Conservation (phyloP, 495 filamentous ascomycete species). For the Hypoxylon cercidicola region DNA sequence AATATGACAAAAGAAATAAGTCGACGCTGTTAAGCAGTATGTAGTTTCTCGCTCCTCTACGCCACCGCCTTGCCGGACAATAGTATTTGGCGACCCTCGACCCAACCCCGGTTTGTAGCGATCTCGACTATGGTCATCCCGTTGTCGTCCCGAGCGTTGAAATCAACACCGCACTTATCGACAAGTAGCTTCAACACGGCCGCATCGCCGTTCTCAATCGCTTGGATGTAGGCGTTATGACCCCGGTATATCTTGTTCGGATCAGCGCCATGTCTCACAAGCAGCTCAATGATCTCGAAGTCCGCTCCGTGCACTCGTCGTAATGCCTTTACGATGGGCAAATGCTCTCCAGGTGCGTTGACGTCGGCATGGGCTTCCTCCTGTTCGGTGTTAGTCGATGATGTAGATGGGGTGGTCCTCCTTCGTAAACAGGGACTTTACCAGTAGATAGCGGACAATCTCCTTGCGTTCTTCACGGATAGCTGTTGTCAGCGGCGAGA, state of each 20-base stretch:
- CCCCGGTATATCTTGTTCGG: constrained; percentile 65
- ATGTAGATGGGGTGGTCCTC: neutral
- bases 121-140: constrained; percentile 53
- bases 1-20: constrained; percentile 6
- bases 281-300: constrained; percentile 57
- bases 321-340: constrained; percentile 65
- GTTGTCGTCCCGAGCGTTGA: constrained; percentile 52
- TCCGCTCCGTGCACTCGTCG: constrained; percentile 59
- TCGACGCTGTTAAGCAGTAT: neutral
- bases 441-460: constrained; percentile 60
- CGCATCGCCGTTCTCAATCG: constrained; percentile 58
- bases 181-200: constrained; percentile 56
- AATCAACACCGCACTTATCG: constrained; percentile 55
- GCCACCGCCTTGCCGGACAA: constrained; percentile 5
- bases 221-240: constrained; percentile 63
- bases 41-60: neutral
- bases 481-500: constrained; percentile 65
- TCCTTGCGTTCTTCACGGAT: constrained; percentile 62
- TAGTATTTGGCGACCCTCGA: constrained; percentile 47
- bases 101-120: constrained; percentile 50
- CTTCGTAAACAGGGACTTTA: neutral
- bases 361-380: constrained; percentile 62
- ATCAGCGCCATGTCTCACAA: constrained; percentile 63
- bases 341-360: constrained; percentile 64
- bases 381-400: constrained; percentile 1